These are phyloP conservation scores for Mortierella sp. DNA, from an alignment of 371 early-diverging fungal genomes.

Conservation along the genomic window DNA sequence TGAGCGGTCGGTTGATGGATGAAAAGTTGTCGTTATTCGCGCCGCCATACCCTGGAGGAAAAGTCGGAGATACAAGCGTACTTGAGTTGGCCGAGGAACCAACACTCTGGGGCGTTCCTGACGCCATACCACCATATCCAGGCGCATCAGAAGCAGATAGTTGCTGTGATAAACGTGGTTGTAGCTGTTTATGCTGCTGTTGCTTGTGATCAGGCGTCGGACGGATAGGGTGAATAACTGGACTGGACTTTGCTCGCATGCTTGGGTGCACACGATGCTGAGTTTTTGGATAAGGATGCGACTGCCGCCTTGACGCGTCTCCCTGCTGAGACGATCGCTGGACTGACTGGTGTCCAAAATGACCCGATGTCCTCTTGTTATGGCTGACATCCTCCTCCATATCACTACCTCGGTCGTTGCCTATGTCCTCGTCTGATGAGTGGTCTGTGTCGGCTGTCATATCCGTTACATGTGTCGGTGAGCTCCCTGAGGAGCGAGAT, in stretches of 20 bases:
- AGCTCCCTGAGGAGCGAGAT: conserved; percentile 15
- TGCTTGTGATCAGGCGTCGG: conserved; percentile 5
- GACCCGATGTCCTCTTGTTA: conserved; percentile 12
- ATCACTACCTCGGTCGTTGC: conserved; percentile 10
- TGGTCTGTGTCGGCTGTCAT: conserved; percentile 17
- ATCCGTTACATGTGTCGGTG: conserved; percentile 19
- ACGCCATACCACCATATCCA: conserved; percentile 11
- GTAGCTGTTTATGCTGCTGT: conserved; percentile 14
- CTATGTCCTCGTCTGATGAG: conserved; percentile 10
- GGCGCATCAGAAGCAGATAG: conserved; percentile 9
- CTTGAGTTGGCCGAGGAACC: conserved; percentile 1
- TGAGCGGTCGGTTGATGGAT: conserved; percentile 5
- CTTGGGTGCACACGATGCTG: conserved; percentile 21
- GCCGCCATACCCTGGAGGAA: background rate
- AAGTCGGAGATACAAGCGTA: background rate
- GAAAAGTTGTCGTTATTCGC: background rate
- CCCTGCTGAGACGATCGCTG: conserved; percentile 3
- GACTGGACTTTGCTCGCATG: conserved; percentile 7
- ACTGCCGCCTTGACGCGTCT: background rate
- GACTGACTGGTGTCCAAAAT: background rate
- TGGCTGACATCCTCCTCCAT: conserved; percentile 1
- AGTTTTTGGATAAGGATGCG: conserved; percentile 7
- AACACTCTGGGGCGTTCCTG: conserved; percentile 6
- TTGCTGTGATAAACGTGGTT: conserved; percentile 9
- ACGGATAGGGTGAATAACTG: conserved; percentile 3